Evolutionary conservation across 2,329 filamentous ascomycete genomes (phyloP), one percentile per base, ranked within the genome.

Genomic region (Cadophora sp.): DNA sequence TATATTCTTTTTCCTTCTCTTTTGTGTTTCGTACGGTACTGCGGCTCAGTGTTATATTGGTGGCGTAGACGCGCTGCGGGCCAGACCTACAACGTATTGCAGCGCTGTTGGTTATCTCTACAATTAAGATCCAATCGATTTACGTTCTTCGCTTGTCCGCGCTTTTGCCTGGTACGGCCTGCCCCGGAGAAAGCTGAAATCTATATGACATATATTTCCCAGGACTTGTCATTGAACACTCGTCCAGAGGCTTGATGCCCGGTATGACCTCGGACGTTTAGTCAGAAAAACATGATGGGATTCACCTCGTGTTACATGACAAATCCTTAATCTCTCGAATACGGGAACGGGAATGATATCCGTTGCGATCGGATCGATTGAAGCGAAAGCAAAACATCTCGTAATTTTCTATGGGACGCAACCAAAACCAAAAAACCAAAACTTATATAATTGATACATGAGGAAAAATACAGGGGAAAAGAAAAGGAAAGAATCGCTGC

Each of bases 41-140:
- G 41, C 58, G 18, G 41, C 24, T 60, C 20, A 41, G 20, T 58
- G 20, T 41, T 18, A 58, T 58, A 39, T 53, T 41, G 18, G 33
- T 41, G 53, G 41, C 53, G 33, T 58, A 58, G 53, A 41, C n/a
- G 53, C 20, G 53, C 30, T 58, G 53, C 33, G 41, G 30, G 33
- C 41, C 8, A 58, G 53, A 22, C 11, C 27, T 30, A 30, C 3
- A 30, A 6, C 27, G 27, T 30, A 30, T 30, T 30, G 27, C 6
- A 30, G 27, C 27, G 27, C 4, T 30, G 27, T 30, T 30, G 27
- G 6, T 33, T 14, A 3, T 24, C 20, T 7, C 22, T 22, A 6
- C 33, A 58, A 18, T 18, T 39, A 18, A 58, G n/a, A 9, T 9
- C 53, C 33, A 58, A 41, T 22, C 18, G 20, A 14, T 20, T 41